Percentiles rank a stretch among this genome's conserved stretches.
Conservation (phyloP, 208 protist species). For the Acanthamoeba lenticulata region DNA sequence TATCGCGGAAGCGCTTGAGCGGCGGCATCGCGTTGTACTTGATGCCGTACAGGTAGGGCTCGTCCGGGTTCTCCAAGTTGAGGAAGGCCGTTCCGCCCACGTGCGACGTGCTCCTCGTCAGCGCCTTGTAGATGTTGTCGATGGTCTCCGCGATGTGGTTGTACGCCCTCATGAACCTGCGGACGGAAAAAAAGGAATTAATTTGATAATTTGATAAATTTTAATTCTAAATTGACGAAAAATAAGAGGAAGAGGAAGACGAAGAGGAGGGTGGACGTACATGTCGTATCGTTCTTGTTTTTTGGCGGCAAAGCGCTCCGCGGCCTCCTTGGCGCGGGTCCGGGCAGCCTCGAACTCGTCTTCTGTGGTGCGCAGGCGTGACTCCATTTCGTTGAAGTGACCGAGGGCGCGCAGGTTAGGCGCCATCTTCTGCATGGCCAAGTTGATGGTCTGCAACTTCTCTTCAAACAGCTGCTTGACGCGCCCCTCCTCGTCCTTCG, state of each 20-base stretch:
- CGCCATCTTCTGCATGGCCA: conserved; percentile 79
- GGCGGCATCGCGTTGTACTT: conserved; percentile 97
- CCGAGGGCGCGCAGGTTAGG: conserved; percentile 86
- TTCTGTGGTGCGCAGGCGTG: conserved; percentile 87
- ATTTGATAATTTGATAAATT: too few species aligned
- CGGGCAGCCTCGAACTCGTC: conserved; percentile 89
- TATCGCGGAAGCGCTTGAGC: conserved; percentile 96
- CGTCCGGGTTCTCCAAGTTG: conserved; percentile 94
- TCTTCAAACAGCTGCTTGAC: conserved; percentile 30
- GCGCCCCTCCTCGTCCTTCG: conserved; percentile 39
- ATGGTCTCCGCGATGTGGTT: conserved; percentile 92
- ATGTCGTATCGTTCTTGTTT: conserved; percentile 87
- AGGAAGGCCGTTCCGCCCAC: conserved; percentile 95
- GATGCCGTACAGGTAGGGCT: conserved; percentile 96
- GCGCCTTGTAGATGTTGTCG: conserved; percentile 94
- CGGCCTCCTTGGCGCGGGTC: conserved; percentile 86
- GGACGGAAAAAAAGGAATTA: neutral
- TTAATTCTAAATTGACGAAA: neutral
- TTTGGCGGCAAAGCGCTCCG: conserved; percentile 89
- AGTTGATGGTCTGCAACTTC: conserved; percentile 62
- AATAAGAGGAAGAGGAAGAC: neutral
- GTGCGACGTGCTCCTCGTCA: conserved; percentile 91
- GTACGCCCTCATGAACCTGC: conserved; percentile 93
- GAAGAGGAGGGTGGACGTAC: neutral
- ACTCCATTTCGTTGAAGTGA: conserved; percentile 82